These are phyloP conservation scores for Sugiyamaella americana DNA, from an alignment of 805 yeast species.

Conservation along the genomic window DNA sequence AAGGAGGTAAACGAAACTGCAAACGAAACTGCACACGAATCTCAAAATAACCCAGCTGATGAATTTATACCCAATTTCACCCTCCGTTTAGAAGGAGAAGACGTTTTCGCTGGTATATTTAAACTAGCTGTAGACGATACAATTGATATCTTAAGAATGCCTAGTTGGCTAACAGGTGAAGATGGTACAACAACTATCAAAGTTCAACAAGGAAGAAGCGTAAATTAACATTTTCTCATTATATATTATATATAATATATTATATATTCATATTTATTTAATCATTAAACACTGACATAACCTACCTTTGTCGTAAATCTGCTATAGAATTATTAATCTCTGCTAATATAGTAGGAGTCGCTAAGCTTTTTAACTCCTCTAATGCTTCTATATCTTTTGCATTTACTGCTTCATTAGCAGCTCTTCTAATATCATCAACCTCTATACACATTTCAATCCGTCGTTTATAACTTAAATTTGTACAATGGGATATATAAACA, in stretches of 20 bases:
- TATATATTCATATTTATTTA: background rate
- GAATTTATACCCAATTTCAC: slow-evolving; percentile 8
- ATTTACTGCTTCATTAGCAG: slow-evolving; percentile 29
- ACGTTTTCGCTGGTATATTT: slow-evolving; percentile 74
- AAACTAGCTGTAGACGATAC: slow-evolving; percentile 49
- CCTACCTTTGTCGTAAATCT: slow-evolving; percentile 3
- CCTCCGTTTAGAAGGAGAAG: slow-evolving; percentile 51
- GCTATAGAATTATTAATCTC: slow-evolving; percentile 16
- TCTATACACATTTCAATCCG: slow-evolving; percentile 45
- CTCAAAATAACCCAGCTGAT: background rate
- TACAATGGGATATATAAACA: slow-evolving; percentile 49
- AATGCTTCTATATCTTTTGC: slow-evolving; percentile 23
- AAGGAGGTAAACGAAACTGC: background rate
- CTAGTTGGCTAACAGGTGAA: slow-evolving; percentile 78
- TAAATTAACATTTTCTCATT: background rate
- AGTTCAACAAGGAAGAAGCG: too few relatives aligned
- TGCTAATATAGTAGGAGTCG: slow-evolving; percentile 13
- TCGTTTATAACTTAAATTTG: slow-evolving; percentile 39
- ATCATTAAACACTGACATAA: background rate
- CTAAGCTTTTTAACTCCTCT: slow-evolving; percentile 16
- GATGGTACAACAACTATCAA: slow-evolving; percentile 50
- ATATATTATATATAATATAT: too few relatives aligned
- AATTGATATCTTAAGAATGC: slow-evolving; percentile 51
- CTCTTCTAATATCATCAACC: slow-evolving; percentile 41
- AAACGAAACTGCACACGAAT: background rate